Evolutionary conservation across 2,329 filamentous ascomycete species (phyloP).

Genomic region (Phyllosticta paracitricarpa): DNA sequence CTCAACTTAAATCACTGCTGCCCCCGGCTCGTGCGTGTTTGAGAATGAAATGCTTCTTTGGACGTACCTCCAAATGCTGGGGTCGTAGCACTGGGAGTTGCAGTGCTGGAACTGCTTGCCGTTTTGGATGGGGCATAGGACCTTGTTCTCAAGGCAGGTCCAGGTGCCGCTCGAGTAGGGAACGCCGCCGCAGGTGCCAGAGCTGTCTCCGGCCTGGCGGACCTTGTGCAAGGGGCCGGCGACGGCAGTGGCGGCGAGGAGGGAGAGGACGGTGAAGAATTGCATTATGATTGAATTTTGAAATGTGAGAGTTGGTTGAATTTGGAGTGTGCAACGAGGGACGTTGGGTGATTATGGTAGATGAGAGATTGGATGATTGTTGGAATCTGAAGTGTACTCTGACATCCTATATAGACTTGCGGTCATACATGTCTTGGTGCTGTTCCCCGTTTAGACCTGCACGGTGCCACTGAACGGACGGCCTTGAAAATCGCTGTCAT

Average conservation of each 20-base stretch:
- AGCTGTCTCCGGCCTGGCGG: background rate
- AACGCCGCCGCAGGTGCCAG: slow-evolving; percentile 1
- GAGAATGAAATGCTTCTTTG: background rate
- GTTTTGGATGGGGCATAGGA: slow-evolving; percentile 6
- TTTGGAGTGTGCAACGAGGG: background rate
- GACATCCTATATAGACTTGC: background rate
- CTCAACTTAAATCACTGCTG: background rate
- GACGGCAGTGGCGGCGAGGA: background rate
- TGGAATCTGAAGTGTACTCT: background rate
- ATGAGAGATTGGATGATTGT: background rate
- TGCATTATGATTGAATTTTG: slow-evolving; percentile 6
- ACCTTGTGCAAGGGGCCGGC: background rate
- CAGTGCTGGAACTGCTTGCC: background rate
- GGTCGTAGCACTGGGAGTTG: slow-evolving; percentile 7
- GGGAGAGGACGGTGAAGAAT: slow-evolving; percentile 3
- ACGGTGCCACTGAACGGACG: background rate
- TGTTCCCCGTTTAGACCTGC: background rate
- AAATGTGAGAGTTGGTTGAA: background rate
- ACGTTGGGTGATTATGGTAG: background rate
- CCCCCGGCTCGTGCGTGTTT: background rate
- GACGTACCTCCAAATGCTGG: background rate
- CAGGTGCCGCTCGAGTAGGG: background rate
- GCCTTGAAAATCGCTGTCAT: background rate
- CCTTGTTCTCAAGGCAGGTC: background rate
- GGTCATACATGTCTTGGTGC: background rate